These are phyloP conservation scores for Colletotrichum magnum DNA, from an alignment of 2,329 filamentous ascomycete genomes.

Conservation along the genomic window DNA sequence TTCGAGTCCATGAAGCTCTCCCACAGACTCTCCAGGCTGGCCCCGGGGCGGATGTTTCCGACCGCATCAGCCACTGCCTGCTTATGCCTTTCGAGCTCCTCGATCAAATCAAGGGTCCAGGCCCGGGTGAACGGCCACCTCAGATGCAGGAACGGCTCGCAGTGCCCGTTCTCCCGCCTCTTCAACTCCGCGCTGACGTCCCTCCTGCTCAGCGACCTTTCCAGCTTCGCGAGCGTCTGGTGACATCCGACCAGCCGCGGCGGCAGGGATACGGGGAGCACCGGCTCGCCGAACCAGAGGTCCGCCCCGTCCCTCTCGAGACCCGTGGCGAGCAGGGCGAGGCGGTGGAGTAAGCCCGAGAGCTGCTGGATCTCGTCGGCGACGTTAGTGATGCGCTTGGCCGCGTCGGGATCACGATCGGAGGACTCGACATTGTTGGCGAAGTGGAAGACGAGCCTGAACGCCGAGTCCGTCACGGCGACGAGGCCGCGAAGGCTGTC, in stretches of 20 bases:
- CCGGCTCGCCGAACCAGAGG: too few species aligned
- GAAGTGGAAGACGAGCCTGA: slow-evolving; percentile 2
- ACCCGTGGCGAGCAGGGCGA: neutral
- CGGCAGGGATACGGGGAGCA: neutral
- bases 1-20: neutral
- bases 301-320: neutral
- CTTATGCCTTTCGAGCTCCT: neutral
- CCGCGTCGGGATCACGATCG: neutral
- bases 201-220: neutral
- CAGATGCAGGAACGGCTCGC: neutral
- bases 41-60: neutral
- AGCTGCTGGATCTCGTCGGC: slow-evolving; percentile 17
- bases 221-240: neutral
- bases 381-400: neutral
- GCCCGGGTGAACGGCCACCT: slow-evolving; percentile 26
- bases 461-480: slow-evolving; percentile 1
- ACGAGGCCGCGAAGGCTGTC: slow-evolving; percentile 6
- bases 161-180: neutral
- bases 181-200: neutral
- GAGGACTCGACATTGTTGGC: neutral
- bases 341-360: slow-evolving; percentile 8
- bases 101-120: slow-evolving; percentile 8
- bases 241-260: slow-evolving; percentile 6
- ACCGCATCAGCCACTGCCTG: neutral
- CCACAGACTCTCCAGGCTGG: neutral